phyloP scores from a whole-genome alignment of 306 rosid genomes.

The Cucurbita argyrosperma region DNA sequence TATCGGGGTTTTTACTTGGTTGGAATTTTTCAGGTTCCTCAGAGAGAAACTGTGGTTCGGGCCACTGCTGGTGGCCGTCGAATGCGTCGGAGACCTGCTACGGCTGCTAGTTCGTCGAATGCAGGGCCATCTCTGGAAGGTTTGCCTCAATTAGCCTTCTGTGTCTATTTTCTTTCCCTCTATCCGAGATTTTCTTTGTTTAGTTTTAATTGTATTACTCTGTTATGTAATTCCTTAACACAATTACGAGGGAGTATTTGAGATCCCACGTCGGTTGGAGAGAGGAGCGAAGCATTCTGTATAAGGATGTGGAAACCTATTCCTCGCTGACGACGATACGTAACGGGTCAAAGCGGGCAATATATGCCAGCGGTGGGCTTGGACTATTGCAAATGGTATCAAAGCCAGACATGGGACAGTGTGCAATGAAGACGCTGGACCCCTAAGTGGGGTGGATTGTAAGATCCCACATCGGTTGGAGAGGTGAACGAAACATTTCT shows the following conservation, averaged over 20 bases:
- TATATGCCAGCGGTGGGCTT: too few relatives aligned
- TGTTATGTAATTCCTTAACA: neutral
- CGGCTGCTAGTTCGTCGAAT: constrained; percentile 77
- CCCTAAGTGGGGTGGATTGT: too few relatives aligned
- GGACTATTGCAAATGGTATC: too few relatives aligned
- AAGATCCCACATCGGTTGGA: too few relatives aligned
- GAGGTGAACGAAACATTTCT: too few relatives aligned
- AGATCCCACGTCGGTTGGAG: too few relatives aligned
- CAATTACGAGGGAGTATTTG: neutral
- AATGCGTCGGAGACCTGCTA: constrained; percentile 79
- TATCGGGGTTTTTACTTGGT: neutral
- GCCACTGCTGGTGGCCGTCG: constrained; percentile 59
- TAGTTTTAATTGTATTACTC: neutral
- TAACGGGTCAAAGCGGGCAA: too few relatives aligned
- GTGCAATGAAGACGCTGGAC: too few relatives aligned
- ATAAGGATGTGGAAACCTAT: too few relatives aligned
- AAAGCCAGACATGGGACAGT: too few relatives aligned
- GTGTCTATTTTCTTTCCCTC: neutral
- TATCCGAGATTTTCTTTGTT: neutral
- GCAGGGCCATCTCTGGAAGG: constrained; percentile 49
- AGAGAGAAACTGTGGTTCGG: constrained; percentile 59
- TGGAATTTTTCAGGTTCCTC: constrained; percentile 36
- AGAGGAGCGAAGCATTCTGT: too few relatives aligned
- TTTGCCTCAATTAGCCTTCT: neutral
- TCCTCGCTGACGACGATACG: too few relatives aligned